Evolutionary conservation across 192 early-diverging fungal species (phyloP).

Genomic region (Coemansia erecta): DNA sequence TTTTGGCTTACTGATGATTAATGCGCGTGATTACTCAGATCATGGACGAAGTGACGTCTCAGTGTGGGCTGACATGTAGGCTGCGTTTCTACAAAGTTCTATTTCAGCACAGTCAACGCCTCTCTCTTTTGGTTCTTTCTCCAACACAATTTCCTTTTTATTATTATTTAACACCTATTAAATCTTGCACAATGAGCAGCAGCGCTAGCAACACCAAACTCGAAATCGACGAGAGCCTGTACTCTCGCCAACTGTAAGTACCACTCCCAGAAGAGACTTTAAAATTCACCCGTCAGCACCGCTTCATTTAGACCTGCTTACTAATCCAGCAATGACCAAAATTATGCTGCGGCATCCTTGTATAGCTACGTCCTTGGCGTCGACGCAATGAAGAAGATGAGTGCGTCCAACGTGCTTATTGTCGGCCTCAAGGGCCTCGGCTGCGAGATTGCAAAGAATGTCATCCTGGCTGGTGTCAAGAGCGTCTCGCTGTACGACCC

Average conservation of each 20-base stretch:
- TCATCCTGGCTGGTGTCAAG: conserved; percentile 98
- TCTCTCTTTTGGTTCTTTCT: too few species aligned
- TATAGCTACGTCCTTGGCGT: conserved; percentile 85
- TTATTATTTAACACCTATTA: not conserved
- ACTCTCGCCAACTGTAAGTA: conserved; percentile 97
- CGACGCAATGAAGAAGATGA: conserved; percentile 99
- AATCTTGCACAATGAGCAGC: conserved; percentile 7
- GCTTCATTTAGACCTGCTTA: not conserved
- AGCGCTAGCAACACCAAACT: conserved; percentile 16
- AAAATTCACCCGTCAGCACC: not conserved
- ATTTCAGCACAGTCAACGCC: not conserved
- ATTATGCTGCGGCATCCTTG: conserved; percentile 1
- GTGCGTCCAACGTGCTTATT: conserved; percentile 91
- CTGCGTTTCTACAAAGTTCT: not conserved
- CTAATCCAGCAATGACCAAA: not conserved
- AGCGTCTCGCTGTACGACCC: conserved; percentile 95
- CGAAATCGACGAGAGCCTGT: conserved; percentile 92
- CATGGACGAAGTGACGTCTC: not conserved
- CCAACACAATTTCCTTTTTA: not conserved
- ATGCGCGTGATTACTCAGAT: not conserved
- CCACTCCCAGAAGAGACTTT: not conserved
- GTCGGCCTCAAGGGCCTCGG: conserved; percentile 96
- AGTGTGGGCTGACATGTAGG: too few species aligned
- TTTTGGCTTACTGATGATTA: not conserved
- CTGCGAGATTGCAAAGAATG: conserved; percentile 98